A percentile compares a stretch with the other conserved stretches of the same genome.
These are phyloP conservation scores for Heliocybe sulcata DNA, from an alignment of 1,284 basidiomycete genomes.

Conservation along the genomic window DNA sequence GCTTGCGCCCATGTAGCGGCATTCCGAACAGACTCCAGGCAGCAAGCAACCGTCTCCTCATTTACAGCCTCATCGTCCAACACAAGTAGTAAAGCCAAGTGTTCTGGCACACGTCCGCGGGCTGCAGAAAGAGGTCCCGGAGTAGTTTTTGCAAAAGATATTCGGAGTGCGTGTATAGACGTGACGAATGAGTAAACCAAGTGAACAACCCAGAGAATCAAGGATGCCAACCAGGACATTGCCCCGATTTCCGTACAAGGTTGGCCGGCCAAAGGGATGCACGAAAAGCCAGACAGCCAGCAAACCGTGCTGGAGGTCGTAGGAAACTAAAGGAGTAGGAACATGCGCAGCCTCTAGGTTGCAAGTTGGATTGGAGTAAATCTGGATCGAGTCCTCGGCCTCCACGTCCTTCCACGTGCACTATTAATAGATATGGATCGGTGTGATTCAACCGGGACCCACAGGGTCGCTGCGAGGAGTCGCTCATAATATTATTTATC, in stretches of 20 bases:
- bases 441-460: neutral
- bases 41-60: conserved; percentile 29
- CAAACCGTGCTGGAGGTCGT: neutral
- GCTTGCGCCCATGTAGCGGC: conserved; percentile 52
- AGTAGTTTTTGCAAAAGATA: conserved; percentile 19
- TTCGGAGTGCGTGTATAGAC: conserved; percentile 31
- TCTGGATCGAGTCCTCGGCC: neutral
- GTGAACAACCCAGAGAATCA: conserved; percentile 48
- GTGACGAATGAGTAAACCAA: conserved; percentile 42
- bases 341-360: neutral
- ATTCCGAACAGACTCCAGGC: conserved; percentile 45
- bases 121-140: conserved; percentile 40
- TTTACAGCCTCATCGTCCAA: conserved; percentile 24
- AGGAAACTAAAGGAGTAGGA: neutral
- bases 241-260: neutral
- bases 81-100: conserved; percentile 58
- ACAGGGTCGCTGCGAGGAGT: neutral
- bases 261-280: neutral
- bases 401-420: neutral
- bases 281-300: neutral
- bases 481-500: too few species aligned
- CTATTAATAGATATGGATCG: neutral
- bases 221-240: conserved; percentile 31
- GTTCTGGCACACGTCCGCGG: conserved; percentile 51
- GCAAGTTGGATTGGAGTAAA: neutral